These are phyloP conservation scores for Geranomyces variabilis DNA, from an alignment of 192 early-diverging fungal species.

Conservation along the genomic window DNA sequence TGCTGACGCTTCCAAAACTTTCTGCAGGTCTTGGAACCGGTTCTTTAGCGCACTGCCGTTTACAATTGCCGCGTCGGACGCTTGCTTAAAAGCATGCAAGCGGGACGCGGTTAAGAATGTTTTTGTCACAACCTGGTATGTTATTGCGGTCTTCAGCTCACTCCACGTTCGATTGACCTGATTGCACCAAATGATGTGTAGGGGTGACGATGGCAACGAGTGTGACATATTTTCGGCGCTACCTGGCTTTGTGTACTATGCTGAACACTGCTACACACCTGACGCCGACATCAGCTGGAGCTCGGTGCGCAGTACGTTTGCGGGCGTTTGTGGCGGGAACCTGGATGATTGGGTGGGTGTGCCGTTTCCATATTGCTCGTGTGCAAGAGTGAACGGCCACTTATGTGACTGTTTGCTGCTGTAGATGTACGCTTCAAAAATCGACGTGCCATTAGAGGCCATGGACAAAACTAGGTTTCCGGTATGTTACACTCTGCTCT, in stretches of 20 bases:
- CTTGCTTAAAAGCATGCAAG: constrained; percentile 73
- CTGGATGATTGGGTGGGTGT: constrained; percentile 69
- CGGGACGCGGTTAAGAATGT: constrained; percentile 65
- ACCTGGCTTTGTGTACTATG: constrained; percentile 77
- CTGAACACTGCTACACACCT: constrained; percentile 73
- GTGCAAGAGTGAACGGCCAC: too few relatives aligned
- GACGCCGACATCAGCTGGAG: constrained; percentile 62
- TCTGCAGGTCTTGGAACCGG: constrained; percentile 82
- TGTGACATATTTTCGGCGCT: constrained; percentile 77
- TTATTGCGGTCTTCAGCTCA: too few relatives aligned
- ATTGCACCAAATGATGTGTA: background rate
- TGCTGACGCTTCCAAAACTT: too few relatives aligned
- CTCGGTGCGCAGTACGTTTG: constrained; percentile 65
- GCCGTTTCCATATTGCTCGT: too few relatives aligned
- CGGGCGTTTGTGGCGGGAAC: constrained; percentile 78
- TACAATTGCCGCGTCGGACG: constrained; percentile 74
- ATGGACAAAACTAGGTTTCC: constrained; percentile 34
- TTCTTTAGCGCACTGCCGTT: constrained; percentile 83
- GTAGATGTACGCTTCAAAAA: constrained; percentile 24
- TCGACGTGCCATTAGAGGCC: constrained; percentile 28
- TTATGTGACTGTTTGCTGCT: background rate
- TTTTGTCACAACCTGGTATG: constrained; percentile 81
- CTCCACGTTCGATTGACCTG: too few relatives aligned
- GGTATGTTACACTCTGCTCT: background rate
- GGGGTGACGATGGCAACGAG: constrained; percentile 91